Evolutionary conservation across 345 rosid species (phyloP), one percentile per base, ranked within the genome.

Genomic region (Linum usitatissimum): DNA sequence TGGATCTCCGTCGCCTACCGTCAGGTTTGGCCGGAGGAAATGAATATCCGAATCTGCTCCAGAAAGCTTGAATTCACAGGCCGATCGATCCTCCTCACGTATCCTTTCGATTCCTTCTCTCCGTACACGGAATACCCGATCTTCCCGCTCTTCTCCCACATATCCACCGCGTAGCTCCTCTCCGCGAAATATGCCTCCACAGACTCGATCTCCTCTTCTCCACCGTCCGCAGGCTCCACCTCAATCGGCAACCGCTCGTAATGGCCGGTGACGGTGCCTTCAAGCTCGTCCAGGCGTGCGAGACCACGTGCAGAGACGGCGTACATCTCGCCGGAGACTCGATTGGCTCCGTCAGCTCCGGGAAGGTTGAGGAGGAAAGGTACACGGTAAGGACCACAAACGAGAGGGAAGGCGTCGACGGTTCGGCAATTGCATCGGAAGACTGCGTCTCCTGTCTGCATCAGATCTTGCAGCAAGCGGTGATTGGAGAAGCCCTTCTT

Each of bases 301-400:
- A 90, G 84, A 10, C 86, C 96, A 0, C 72, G 61, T 3, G 65
- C 58, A 3, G 91, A 71, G 17, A 90, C 91, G 18, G 90, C 81
- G 80, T 90, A 90, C 40, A 90, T 64, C 79, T 90, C 96, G 3
- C 96, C 96, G 19, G 79, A 63, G 9, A 90, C 88, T 6, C 57
- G 77, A 34, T 79, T 74, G 0, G 75, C 51, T 1, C 91, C 94
- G 1, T 77, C 55, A 28, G 61, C 75, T 1, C 86, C 90, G 12
- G 87, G 86, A 36, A 86, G 69, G 72, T 90, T 75, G 69, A 90
- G 84, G 70, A 90, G 96, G 78, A 90, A 90, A 12, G 96, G 96
- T 30, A 90, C 96, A 5, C 80, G 58, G 72, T 81, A 90, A 0
- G 96, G 96, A 53, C 96, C 96, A 70, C 96, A 90, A 3, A 90